Conservation (phyloP, 371 early-diverging fungal species). For the Mortierella sp. region DNA sequence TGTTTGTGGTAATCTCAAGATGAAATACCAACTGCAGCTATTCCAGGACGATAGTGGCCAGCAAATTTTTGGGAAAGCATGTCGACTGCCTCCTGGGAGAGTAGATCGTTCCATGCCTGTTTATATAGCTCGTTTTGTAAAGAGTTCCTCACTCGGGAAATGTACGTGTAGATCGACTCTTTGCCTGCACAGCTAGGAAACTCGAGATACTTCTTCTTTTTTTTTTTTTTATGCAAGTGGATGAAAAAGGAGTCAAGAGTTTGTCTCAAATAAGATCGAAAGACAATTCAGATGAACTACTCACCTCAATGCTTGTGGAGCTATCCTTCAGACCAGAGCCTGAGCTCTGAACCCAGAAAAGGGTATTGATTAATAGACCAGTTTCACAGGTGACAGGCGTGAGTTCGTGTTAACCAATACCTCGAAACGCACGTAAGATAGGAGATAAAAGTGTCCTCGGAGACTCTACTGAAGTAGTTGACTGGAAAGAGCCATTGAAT, state of each 20-base stretch:
- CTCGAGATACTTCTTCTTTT: conserved; percentile 6
- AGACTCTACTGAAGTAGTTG: conserved; percentile 4
- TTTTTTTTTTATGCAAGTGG: not conserved
- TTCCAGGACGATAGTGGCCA: conserved; percentile 9
- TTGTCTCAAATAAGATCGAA: not conserved
- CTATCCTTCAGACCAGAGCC: conserved; percentile 38
- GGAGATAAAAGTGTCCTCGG: conserved; percentile 15
- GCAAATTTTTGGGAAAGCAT: conserved; percentile 11
- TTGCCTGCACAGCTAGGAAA: conserved; percentile 6
- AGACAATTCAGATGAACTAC: conserved; percentile 3
- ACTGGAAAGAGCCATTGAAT: conserved; percentile 7
- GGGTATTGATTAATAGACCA: conserved; percentile 22
- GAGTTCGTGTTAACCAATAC: conserved; percentile 22
- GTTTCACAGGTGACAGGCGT: conserved; percentile 25
- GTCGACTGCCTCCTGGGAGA: conserved; percentile 14
- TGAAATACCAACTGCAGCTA: conserved; percentile 1
- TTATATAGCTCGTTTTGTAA: conserved; percentile 10
- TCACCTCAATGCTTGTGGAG: conserved; percentile 24
- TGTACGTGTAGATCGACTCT: conserved; percentile 9
- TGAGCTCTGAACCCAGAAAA: conserved; percentile 35
- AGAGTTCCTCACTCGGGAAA: conserved; percentile 15
- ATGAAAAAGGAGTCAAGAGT: not conserved
- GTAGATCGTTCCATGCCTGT: conserved; percentile 3
- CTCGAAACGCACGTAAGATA: conserved; percentile 32
- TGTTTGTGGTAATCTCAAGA: not conserved